Percentiles rank a stretch among this genome's conserved stretches.
These are phyloP conservation scores for Papiliotrema flavescens DNA, from an alignment of 1,284 basidiomycete genomes.

Conservation along the genomic window DNA sequence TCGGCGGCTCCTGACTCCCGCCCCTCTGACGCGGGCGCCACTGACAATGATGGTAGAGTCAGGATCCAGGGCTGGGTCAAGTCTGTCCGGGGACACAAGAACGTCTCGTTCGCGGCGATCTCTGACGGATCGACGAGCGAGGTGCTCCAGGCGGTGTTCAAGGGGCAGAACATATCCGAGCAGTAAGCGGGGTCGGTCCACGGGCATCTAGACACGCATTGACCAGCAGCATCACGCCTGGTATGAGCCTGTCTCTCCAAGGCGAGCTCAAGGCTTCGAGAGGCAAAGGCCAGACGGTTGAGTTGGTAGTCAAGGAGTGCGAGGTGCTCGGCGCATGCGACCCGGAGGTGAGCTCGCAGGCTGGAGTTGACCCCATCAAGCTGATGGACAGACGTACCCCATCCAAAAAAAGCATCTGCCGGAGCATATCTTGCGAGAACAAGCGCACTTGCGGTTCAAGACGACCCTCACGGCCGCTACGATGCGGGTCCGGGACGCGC, in stretches of 20 bases:
- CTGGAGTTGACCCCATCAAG: too few species aligned
- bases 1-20: background rate
- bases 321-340: conserved; percentile 71
- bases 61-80: conserved; percentile 69
- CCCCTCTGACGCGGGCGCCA: background rate
- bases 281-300: conserved; percentile 66
- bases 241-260: conserved; percentile 64
- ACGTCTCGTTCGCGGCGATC: conserved; percentile 75
- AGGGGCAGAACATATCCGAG: conserved; percentile 46
- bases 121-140: conserved; percentile 70
- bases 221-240: conserved; percentile 43
- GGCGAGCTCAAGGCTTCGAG: conserved; percentile 65
- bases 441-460: conserved; percentile 77
- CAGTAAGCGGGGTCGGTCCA: conserved; percentile 21
- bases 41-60: background rate
- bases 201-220: conserved; percentile 55
- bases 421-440: conserved; percentile 70
- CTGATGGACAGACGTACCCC: conserved; percentile 62
- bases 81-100: conserved; percentile 78
- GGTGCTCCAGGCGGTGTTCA: conserved; percentile 74
- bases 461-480: conserved; percentile 67
- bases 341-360: conserved; percentile 57
- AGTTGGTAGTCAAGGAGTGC: conserved; percentile 66
- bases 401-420: conserved; percentile 80
- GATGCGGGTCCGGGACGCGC: conserved; percentile 64